phyloP scores from a whole-genome alignment of 2,329 filamentous ascomycete genomes.

The Exophiala xenobiotica region DNA sequence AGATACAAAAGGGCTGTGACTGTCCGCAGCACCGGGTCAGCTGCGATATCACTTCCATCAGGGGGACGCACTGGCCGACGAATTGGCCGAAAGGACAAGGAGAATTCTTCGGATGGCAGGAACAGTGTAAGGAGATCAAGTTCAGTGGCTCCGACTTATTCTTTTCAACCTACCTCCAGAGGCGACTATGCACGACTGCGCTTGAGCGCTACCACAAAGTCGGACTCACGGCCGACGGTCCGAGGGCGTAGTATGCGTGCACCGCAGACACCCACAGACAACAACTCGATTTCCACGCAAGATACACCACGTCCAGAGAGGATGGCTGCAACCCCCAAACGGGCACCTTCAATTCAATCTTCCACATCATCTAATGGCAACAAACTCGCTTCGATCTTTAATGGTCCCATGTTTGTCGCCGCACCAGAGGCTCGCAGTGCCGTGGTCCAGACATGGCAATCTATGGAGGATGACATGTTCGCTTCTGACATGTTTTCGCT shows the following conservation, averaged over 20 bases:
- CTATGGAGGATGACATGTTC: conserved; percentile 36
- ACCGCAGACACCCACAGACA: conserved; percentile 11
- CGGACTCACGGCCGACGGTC: too few species aligned
- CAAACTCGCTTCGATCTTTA: conserved; percentile 2
- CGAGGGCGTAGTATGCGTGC: conserved; percentile 4
- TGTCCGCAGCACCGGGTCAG: conserved; percentile 37
- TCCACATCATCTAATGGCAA: conserved; percentile 19
- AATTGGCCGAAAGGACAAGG: conserved; percentile 11
- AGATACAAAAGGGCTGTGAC: conserved; percentile 44
- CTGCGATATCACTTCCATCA: conserved; percentile 38
- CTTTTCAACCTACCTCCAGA: conserved; percentile 23
- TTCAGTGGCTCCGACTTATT: conserved; percentile 16
- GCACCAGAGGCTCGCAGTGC: conserved; percentile 35
- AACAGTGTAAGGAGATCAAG: conserved; percentile 28
- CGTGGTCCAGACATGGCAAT: conserved; percentile 42
- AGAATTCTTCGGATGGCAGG: conserved; percentile 8
- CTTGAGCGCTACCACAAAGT: conserved; percentile 14
- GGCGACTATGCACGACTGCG: conserved; percentile 23
- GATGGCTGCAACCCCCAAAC: background rate
- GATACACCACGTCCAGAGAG: conserved; percentile 6
- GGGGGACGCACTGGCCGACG: conserved; percentile 43
- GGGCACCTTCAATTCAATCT: conserved; percentile 21
- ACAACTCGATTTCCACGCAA: conserved; percentile 14
- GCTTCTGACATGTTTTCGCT: conserved; percentile 59
- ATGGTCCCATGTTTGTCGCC: conserved; percentile 33